These are phyloP conservation scores for Microdochium nivale DNA, from an alignment of 2,329 filamentous ascomycete species.

Conservation along the genomic window DNA sequence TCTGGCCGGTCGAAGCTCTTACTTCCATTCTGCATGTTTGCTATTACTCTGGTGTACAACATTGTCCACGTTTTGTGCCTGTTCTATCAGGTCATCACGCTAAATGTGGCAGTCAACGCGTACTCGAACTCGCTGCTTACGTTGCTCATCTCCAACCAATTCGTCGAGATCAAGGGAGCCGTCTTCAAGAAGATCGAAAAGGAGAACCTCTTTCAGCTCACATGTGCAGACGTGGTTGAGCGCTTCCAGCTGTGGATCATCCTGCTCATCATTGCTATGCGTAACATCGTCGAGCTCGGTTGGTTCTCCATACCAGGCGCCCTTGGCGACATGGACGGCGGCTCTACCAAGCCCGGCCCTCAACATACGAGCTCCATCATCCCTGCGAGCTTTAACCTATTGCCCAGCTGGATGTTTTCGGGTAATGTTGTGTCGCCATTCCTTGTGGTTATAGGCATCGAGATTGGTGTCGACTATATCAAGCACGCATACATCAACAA, in stretches of 20 bases:
- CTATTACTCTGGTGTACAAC: constrained; percentile 80
- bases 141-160: constrained; percentile 90
- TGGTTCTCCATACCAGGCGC: constrained; percentile 60
- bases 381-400: constrained; percentile 81
- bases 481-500: constrained; percentile 98
- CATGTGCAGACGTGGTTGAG: constrained; percentile 93
- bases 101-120: constrained; percentile 97
- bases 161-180: constrained; percentile 96
- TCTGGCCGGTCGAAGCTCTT: constrained; percentile 87
- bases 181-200: constrained; percentile 99
- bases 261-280: constrained; percentile 89
- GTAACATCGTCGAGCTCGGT: constrained; percentile 93
- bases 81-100: constrained; percentile 95
- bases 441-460: constrained; percentile 84
- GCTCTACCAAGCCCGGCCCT: constrained; percentile 46
- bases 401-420: constrained; percentile 69
- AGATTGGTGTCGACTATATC: constrained; percentile 94
- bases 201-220: constrained; percentile 93
- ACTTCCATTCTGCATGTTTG: constrained; percentile 83
- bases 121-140: constrained; percentile 95
- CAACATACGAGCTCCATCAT: constrained; percentile 66
- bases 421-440: constrained; percentile 91
- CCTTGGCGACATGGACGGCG: constrained; percentile 35
- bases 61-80: constrained; percentile 78
- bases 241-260: constrained; percentile 97